phyloP scores from a whole-genome alignment of 371 early-diverging fungal genomes.

The Mortierella sp. region DNA sequence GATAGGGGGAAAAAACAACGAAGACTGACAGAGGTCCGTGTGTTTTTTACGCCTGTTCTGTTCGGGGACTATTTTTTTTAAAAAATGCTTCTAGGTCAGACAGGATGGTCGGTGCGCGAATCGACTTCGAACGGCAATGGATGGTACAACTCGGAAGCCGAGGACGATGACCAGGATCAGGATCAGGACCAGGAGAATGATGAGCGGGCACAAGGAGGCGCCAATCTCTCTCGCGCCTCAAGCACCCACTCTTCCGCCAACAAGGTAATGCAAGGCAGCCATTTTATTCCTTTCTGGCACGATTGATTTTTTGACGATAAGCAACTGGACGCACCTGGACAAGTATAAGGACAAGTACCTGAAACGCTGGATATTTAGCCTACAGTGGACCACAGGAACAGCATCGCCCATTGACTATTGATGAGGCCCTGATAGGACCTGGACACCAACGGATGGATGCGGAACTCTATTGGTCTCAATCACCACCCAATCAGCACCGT shows the following conservation, averaged over 20 bases:
- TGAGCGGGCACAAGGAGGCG: conserved; percentile 5
- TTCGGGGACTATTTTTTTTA: not conserved
- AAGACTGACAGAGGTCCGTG: not conserved
- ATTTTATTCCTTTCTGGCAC: not conserved
- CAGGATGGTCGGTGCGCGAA: conserved; percentile 54
- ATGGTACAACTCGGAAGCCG: conserved; percentile 55
- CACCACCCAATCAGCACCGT: not conserved
- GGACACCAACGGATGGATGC: not conserved
- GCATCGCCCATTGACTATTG: not conserved
- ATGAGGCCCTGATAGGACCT: not conserved
- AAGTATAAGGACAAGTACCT: not conserved
- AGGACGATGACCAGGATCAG: conserved; percentile 52
- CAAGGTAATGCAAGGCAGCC: conserved; percentile 17
- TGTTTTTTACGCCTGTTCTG: not conserved
- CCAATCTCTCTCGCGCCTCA: conserved; percentile 39
- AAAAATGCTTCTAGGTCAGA: conserved; percentile 15
- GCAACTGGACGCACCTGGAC: no score
- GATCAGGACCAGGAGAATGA: conserved; percentile 40
- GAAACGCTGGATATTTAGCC: no score
- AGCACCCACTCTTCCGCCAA: conserved; percentile 45
- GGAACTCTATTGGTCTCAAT: conserved; percentile 15
- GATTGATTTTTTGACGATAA: not conserved
- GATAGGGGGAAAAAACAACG: not conserved
- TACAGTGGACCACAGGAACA: no score
- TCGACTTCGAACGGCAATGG: conserved; percentile 56